A percentile compares a stretch with the other conserved stretches of the same genome.
These are phyloP conservation scores for Tinospora cordifolia DNA, from an alignment of 164 flowering plant genomes.

Conservation along the genomic window DNA sequence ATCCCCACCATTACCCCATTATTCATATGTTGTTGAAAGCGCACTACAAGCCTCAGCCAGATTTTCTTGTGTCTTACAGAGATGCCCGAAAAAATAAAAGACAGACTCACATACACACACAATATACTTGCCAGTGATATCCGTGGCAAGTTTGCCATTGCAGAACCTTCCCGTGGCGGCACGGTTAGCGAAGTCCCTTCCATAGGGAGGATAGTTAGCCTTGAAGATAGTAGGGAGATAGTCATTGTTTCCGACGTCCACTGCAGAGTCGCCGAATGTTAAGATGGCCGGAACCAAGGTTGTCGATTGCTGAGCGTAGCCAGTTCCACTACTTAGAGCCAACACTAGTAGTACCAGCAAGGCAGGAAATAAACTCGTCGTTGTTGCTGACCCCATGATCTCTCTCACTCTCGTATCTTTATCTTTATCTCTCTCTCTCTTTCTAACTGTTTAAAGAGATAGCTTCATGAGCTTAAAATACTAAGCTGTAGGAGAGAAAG, in stretches of 20 bases:
- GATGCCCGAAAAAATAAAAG: no score
- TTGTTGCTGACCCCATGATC: background rate
- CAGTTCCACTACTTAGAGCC: background rate
- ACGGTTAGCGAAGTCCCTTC: slow-evolving; percentile 59
- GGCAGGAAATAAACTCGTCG: no score
- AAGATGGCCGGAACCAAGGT: slow-evolving; percentile 73
- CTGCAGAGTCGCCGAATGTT: slow-evolving; percentile 81
- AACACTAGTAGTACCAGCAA: background rate
- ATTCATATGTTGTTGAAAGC: no score
- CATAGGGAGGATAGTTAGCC: slow-evolving; percentile 91
- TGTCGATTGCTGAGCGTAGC: slow-evolving; percentile 22
- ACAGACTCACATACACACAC: no score
- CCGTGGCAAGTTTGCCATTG: slow-evolving; percentile 94
- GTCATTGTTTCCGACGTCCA: slow-evolving; percentile 91
- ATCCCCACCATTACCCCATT: no score
- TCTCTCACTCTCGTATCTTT: no score
- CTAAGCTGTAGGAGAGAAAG: background rate
- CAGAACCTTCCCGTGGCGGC: slow-evolving; percentile 87
- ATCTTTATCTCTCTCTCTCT: no score
- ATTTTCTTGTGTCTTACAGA: no score
- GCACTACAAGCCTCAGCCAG: no score
- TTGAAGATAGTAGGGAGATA: slow-evolving; percentile 63
- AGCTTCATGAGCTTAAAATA: background rate
- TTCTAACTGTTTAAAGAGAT: background rate
- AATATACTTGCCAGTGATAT: slow-evolving; percentile 60